phyloP scores from a whole-genome alignment of 192 early-diverging fungal species.

The Coemansia sp. region DNA sequence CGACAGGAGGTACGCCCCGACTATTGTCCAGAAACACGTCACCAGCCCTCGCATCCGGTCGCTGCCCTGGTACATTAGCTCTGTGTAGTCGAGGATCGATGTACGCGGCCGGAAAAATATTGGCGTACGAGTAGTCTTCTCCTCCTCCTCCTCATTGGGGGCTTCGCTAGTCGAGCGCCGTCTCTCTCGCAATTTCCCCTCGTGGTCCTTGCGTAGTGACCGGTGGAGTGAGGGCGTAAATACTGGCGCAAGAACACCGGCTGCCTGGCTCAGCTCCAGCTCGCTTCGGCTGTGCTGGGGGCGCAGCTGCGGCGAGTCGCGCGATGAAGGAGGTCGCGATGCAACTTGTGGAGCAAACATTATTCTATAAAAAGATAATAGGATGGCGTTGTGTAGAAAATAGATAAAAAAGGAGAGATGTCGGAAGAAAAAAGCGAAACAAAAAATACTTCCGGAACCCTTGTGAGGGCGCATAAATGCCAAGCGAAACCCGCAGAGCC shows the following conservation, averaged over 20 bases:
- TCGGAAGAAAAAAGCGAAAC: neutral
- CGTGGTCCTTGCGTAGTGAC: slow-evolving; percentile 29
- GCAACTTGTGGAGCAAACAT: slow-evolving; percentile 43
- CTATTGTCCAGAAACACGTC: slow-evolving; percentile 53
- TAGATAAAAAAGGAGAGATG: neutral
- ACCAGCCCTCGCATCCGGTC: slow-evolving; percentile 44
- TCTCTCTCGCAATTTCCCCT: neutral
- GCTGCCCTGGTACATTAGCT: slow-evolving; percentile 52
- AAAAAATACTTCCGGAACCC: neutral
- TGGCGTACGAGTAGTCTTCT: neutral
- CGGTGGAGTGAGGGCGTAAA: slow-evolving; percentile 31
- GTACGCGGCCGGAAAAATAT: slow-evolving; percentile 33
- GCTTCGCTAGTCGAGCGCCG: neutral
- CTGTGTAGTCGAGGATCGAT: slow-evolving; percentile 53
- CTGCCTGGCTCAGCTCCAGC: slow-evolving; percentile 16
- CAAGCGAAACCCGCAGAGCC: neutral
- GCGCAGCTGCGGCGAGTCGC: slow-evolving; percentile 25
- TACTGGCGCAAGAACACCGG: slow-evolving; percentile 20
- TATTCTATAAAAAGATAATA: neutral
- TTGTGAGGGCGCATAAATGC: too few relatives aligned
- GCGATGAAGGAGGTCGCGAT: slow-evolving; percentile 32
- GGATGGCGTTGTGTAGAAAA: neutral
- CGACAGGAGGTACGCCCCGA: slow-evolving; percentile 44
- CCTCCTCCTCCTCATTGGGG: neutral
- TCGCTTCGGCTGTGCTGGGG: slow-evolving; percentile 28